phyloP scores from a whole-genome alignment of 441 rosid species.

The Biscutella laevigata region DNA sequence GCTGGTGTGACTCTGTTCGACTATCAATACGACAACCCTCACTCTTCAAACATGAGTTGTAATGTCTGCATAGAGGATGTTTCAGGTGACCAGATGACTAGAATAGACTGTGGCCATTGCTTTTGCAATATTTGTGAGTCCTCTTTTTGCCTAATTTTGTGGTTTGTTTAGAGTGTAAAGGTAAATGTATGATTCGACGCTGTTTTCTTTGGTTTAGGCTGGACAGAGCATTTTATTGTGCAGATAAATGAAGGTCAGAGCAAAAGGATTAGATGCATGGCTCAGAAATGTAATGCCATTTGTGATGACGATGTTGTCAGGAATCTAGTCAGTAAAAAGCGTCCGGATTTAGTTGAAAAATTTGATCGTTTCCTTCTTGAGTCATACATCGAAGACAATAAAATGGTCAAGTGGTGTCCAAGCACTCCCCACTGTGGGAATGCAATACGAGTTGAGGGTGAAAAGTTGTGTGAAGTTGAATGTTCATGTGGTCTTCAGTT shows the following conservation, averaged over 20 bases:
- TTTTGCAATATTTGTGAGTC: slow-evolving; percentile 79
- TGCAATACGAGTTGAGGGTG: slow-evolving; percentile 61
- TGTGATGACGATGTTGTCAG: slow-evolving; percentile 42
- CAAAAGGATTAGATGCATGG: slow-evolving; percentile 66
- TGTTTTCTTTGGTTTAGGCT: slow-evolving; percentile 53
- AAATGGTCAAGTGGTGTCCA: too few species aligned
- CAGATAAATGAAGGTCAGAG: slow-evolving; percentile 73
- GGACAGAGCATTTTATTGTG: slow-evolving; percentile 60
- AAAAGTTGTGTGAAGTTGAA: slow-evolving; percentile 58
- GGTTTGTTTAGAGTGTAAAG: too few species aligned
- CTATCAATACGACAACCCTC: slow-evolving; percentile 15
- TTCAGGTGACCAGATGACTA: slow-evolving; percentile 36
- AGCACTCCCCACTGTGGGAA: slow-evolving; percentile 79
- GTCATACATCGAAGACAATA: slow-evolving; percentile 79
- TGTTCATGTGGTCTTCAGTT: slow-evolving; percentile 56
- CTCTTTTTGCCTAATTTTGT: neutral
- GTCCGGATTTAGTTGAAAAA: slow-evolving; percentile 49
- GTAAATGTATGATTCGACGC: slow-evolving; percentile 55
- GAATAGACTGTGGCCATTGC: slow-evolving; percentile 78
- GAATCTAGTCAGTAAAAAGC: slow-evolving; percentile 34
- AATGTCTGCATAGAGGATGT: slow-evolving; percentile 74
- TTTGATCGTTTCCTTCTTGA: slow-evolving; percentile 71
- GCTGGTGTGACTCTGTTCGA: slow-evolving; percentile 63
- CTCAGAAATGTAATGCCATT: slow-evolving; percentile 45
- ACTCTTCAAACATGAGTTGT: slow-evolving; percentile 37